A percentile compares a stretch with the other conserved stretches of the same genome.
Conservation (phyloP, 805 yeast genomes). For the Saccharomycopsis capsularis region DNA sequence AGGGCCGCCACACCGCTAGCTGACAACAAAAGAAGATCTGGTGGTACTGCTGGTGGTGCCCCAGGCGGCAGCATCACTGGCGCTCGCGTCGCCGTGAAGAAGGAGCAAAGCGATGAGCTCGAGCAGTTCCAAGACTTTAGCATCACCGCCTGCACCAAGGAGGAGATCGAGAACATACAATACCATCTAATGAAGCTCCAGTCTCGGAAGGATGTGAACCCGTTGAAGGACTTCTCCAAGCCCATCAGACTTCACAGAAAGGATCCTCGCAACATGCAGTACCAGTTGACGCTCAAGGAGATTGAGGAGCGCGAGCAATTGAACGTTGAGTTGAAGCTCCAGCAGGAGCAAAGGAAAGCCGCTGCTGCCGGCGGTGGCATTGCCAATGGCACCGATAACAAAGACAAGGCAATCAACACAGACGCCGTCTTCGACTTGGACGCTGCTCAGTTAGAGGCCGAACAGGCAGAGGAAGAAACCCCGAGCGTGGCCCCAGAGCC, state of each 20-base stretch:
- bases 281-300: constrained; percentile 73
- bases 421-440: constrained; percentile 24
- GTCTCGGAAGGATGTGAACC: constrained; percentile 64
- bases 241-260: constrained; percentile 89
- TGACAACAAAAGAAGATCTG: neutral
- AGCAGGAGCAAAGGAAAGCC: constrained; percentile 21
- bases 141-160: constrained; percentile 63
- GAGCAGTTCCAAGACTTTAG: constrained; percentile 33
- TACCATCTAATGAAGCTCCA: constrained; percentile 81
- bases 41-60: neutral
- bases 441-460: neutral
- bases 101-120: neutral
- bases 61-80: neutral
- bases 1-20: neutral
- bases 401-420: neutral
- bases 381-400: neutral
- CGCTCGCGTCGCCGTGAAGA: neutral
- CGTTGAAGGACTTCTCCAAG: constrained; percentile 58
- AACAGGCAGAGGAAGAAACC: constrained; percentile 14
- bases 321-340: constrained; percentile 30
- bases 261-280: constrained; percentile 87
- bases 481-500: constrained; percentile 21
- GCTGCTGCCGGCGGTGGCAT: constrained; percentile 23
- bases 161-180: constrained; percentile 65
- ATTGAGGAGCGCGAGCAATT: constrained; percentile 45